These are phyloP conservation scores for Epicoccum sorghinum DNA, from an alignment of 2,329 filamentous ascomycete species.

Conservation along the genomic window DNA sequence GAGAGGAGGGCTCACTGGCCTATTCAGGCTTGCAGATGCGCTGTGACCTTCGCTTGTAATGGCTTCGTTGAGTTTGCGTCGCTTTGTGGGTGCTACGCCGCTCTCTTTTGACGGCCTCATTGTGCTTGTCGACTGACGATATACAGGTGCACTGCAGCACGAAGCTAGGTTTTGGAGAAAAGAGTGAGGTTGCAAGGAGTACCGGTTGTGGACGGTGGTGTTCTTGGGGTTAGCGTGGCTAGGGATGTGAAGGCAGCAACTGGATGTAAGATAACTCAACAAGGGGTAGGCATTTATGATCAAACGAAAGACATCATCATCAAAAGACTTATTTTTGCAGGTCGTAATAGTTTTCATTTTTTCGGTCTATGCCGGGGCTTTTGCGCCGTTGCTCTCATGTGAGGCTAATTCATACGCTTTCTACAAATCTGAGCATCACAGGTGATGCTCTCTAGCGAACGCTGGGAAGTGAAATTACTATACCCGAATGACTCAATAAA, in stretches of 20 bases:
- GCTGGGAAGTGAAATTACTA: slow-evolving; percentile 38
- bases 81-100: slow-evolving; percentile 29
- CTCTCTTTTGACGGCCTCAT: slow-evolving; percentile 17
- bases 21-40: slow-evolving; percentile 1
- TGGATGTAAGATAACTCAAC: no score
- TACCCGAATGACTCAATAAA: slow-evolving; percentile 23
- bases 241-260: neutral
- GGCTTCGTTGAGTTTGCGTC: slow-evolving; percentile 27
- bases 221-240: neutral
- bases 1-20: slow-evolving; percentile 40
- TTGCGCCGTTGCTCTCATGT: slow-evolving; percentile 22
- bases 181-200: no score
- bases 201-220: no score
- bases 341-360: slow-evolving; percentile 29
- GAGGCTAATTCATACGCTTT: slow-evolving; percentile 37
- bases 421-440: slow-evolving; percentile 33
- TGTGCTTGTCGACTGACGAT: no score
- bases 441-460: slow-evolving; percentile 34
- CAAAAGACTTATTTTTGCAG: neutral
- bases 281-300: neutral
- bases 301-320: neutral
- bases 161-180: no score
- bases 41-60: neutral
- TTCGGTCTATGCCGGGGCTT: slow-evolving; percentile 26
- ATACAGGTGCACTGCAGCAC: no score